A percentile compares a stretch with the other conserved stretches of the same genome.
These are phyloP conservation scores for Cryphonectria parasitica DNA, from an alignment of 2,329 filamentous ascomycete species.

Conservation along the genomic window DNA sequence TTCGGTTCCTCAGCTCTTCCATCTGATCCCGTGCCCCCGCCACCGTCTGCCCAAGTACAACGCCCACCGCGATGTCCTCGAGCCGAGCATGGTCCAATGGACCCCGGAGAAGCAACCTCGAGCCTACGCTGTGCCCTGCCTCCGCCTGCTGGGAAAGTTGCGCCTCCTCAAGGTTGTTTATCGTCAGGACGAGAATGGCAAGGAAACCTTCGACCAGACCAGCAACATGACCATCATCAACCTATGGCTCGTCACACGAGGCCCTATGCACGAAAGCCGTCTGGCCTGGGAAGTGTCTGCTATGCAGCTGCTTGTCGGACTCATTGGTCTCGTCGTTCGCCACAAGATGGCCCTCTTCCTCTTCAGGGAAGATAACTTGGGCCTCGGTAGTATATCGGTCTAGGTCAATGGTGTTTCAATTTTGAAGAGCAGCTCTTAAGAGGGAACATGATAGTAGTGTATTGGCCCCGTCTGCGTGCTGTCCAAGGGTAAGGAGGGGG, in stretches of 20 bases:
- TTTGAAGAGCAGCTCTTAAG: too few species aligned
- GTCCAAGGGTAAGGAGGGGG: not conserved
- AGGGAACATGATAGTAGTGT: not conserved
- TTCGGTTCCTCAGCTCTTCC: constrained; percentile 88
- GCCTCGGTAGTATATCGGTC: constrained; percentile 29
- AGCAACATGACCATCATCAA: constrained; percentile 94
- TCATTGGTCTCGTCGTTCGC: constrained; percentile 82
- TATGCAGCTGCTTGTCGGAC: constrained; percentile 76
- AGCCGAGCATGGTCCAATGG: constrained; percentile 84
- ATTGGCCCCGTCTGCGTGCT: not conserved
- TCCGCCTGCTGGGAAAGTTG: constrained; percentile 72
- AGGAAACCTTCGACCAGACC: constrained; percentile 73
- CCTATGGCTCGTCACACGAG: constrained; percentile 94
- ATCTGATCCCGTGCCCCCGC: constrained; percentile 86
- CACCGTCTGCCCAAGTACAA: constrained; percentile 92
- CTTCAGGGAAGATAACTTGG: constrained; percentile 86
- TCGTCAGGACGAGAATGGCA: constrained; percentile 53
- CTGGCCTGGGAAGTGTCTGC: constrained; percentile 77
- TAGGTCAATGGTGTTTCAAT: not conserved
- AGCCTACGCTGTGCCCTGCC: constrained; percentile 60
- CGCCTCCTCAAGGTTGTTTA: constrained; percentile 69
- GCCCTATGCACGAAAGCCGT: constrained; percentile 84
- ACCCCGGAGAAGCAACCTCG: constrained; percentile 67
- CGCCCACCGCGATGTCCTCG: constrained; percentile 78
- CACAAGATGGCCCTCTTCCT: constrained; percentile 85